These are phyloP conservation scores for Ganoderma multipileum DNA, from an alignment of 1,284 basidiomycete species.

Conservation along the genomic window DNA sequence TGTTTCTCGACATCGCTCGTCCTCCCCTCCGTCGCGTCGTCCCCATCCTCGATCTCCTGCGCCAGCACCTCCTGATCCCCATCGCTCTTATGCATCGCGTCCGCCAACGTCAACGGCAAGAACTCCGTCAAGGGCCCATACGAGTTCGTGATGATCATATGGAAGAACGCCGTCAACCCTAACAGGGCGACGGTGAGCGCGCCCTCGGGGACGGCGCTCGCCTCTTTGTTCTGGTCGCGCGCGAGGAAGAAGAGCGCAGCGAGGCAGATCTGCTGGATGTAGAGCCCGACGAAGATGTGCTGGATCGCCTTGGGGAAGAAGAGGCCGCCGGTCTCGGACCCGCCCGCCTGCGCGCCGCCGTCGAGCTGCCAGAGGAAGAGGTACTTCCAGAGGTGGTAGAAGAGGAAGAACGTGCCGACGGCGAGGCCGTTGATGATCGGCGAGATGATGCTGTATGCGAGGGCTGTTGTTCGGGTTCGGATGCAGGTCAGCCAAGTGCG, in stretches of 20 bases:
- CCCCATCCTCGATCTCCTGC: constrained; percentile 32
- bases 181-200: constrained; percentile 88
- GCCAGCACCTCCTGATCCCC: constrained; percentile 29
- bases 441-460: constrained; percentile 90
- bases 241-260: constrained; percentile 90
- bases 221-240: constrained; percentile 54
- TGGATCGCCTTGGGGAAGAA: constrained; percentile 97
- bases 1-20: constrained; percentile 15
- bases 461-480: constrained; percentile 45
- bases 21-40: neutral
- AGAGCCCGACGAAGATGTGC: constrained; percentile 93
- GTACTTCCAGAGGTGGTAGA: constrained; percentile 91
- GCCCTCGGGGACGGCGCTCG: constrained; percentile 74
- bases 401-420: constrained; percentile 81
- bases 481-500: neutral
- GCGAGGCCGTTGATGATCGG: constrained; percentile 95
- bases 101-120: constrained; percentile 81
- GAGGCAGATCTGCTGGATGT: constrained; percentile 85
- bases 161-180: constrained; percentile 76
- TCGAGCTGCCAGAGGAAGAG: constrained; percentile 86
- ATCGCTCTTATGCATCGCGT: constrained; percentile 59
- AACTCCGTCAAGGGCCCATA: constrained; percentile 69
- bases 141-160: constrained; percentile 72
- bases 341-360: constrained; percentile 58
- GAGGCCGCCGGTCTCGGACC: constrained; percentile 88